These are phyloP conservation scores for Globisporangium acanthophoron DNA, from an alignment of 352 stramenopile species.

Conservation along the genomic window DNA sequence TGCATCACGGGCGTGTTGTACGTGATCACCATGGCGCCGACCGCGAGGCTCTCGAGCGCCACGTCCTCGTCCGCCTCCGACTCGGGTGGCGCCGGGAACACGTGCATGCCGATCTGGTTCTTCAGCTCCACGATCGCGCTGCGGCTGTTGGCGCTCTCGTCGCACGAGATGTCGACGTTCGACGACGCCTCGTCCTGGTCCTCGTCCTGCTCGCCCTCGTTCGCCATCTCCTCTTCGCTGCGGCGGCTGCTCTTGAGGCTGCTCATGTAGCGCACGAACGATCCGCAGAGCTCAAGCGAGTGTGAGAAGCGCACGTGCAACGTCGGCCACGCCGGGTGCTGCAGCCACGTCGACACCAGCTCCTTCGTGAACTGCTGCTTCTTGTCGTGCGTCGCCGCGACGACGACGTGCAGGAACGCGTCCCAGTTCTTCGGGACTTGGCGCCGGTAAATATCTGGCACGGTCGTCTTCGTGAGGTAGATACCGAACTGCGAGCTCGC, in stretches of 20 bases:
- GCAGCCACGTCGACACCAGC: constrained; percentile 44
- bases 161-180: constrained; percentile 62
- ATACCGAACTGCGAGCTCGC: constrained; percentile 53
- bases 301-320: constrained; percentile 53
- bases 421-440: constrained; percentile 64
- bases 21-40: constrained; percentile 53
- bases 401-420: constrained; percentile 65
- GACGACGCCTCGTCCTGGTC: constrained; percentile 13
- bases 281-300: constrained; percentile 42
- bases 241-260: constrained; percentile 23
- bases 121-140: constrained; percentile 43
- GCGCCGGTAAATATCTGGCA: constrained; percentile 59
- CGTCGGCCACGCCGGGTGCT: constrained; percentile 56
- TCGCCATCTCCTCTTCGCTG: background rate
- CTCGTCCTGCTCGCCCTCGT: constrained; percentile 16
- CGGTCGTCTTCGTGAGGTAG: constrained; percentile 49
- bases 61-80: constrained; percentile 49
- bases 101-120: constrained; percentile 56
- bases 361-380: constrained; percentile 65
- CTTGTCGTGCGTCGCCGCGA: constrained; percentile 39
- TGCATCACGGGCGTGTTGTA: constrained; percentile 73
- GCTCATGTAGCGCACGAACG: constrained; percentile 41
- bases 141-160: constrained; percentile 30
- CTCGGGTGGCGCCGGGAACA: constrained; percentile 58
- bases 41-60: constrained; percentile 45